Conservation (phyloP, 139 green algal species). For the Chlamydomonas eustigma region DNA sequence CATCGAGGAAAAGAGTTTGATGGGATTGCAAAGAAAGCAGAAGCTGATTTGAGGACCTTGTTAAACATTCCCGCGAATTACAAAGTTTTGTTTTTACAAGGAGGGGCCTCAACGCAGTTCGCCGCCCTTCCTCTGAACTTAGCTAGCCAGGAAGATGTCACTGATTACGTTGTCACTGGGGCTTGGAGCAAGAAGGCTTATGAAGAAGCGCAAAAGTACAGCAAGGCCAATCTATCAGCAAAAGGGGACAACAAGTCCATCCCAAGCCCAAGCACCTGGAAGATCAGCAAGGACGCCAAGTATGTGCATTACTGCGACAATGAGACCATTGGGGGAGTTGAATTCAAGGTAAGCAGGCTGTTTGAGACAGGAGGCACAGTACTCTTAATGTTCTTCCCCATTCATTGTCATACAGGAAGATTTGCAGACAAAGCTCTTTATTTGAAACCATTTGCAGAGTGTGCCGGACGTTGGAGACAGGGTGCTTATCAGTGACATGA, state of each 20-base stretch:
- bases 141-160: conserved; percentile 38
- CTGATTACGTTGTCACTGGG: conserved; percentile 94
- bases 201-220: conserved; percentile 81
- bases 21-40: conserved; percentile 81
- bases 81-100: conserved; percentile 84
- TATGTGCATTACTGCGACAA: conserved; percentile 99
- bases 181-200: conserved; percentile 89
- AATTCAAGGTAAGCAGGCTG: conserved; percentile 87
- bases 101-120: conserved; percentile 91
- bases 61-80: conserved; percentile 94
- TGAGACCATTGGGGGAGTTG: conserved; percentile 98
- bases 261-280: conserved; percentile 71
- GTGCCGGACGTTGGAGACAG: conserved; percentile 60
- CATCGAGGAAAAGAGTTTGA: conserved; percentile 96
- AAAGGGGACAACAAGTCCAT: conserved; percentile 89
- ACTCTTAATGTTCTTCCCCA: background rate
- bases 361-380: conserved; percentile 63
- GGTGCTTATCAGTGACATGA: conserved; percentile 92
- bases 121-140: conserved; percentile 93
- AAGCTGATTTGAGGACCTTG: conserved; percentile 88
- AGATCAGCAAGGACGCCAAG: conserved; percentile 69
- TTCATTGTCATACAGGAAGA: background rate
- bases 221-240: conserved; percentile 65
- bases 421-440: background rate
- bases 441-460: background rate